Evolutionary conservation across 805 yeast species (phyloP).

Genomic region (Komagataella mondaviorum): DNA sequence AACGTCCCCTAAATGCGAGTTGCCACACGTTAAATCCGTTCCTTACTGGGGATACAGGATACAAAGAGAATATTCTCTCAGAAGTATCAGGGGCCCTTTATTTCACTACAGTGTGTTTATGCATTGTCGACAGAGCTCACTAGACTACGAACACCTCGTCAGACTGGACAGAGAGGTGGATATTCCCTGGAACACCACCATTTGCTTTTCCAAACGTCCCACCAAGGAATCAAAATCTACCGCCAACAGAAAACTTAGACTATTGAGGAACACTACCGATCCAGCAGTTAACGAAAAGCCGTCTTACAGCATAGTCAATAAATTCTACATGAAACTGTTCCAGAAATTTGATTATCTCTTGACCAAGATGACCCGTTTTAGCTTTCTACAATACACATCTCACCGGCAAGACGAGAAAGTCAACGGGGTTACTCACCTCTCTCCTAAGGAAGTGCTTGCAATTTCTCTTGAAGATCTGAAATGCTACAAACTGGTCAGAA

Average conservation of each 20-base stretch:
- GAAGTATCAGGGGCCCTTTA: conserved; percentile 20
- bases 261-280: background rate
- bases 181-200: conserved; percentile 34
- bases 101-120: conserved; percentile 30
- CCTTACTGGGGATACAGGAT: conserved; percentile 46
- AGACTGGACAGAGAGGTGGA: conserved; percentile 22
- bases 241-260: background rate
- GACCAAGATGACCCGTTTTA: background rate
- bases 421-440: background rate
- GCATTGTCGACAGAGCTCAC: conserved; percentile 38
- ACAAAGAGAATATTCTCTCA: conserved; percentile 31
- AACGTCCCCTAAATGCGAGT: conserved; percentile 18
- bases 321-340: background rate
- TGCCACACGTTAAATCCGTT: conserved; percentile 11
- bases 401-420: conserved; percentile 1
- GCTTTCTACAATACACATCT: conserved; percentile 1
- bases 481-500: conserved; percentile 48
- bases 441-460: background rate
- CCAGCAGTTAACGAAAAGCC: background rate
- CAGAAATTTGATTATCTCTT: background rate
- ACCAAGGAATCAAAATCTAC: conserved; percentile 2
- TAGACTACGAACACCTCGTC: conserved; percentile 25
- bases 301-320: background rate
- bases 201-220: conserved; percentile 26
- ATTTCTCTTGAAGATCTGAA: conserved; percentile 11